Percentiles rank a stretch among this genome's conserved stretches.
These are phyloP conservation scores for Emericellopsis atlantica DNA, from an alignment of 2,329 filamentous ascomycete species.

Conservation along the genomic window DNA sequence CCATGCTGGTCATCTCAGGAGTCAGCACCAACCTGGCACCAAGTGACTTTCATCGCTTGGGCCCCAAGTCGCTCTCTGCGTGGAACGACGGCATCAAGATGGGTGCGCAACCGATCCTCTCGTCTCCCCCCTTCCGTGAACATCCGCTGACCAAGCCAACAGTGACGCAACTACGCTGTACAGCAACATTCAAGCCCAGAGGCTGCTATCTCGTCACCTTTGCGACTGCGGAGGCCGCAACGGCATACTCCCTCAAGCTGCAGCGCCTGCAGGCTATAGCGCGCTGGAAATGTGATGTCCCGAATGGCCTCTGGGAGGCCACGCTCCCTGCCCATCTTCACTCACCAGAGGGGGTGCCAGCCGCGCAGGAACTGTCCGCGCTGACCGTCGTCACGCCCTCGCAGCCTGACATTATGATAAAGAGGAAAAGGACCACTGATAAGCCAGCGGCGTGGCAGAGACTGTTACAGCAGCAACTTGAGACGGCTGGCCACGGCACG, in stretches of 20 bases:
- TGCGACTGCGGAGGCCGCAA: constrained; percentile 42
- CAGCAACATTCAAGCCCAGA: constrained; percentile 46
- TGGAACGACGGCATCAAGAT: constrained; percentile 54
- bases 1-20: constrained; percentile 43
- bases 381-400: constrained; percentile 12
- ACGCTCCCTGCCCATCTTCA: constrained; percentile 12
- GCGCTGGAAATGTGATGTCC: constrained; percentile 14
- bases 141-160: not conserved
- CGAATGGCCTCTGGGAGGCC: constrained; percentile 16
- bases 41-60: constrained; percentile 59
- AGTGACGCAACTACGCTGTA: constrained; percentile 54
- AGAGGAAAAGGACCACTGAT: not conserved
- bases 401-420: constrained; percentile 9
- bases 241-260: constrained; percentile 38
- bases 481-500: constrained; percentile 7
- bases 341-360: not conserved
- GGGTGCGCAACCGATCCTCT: constrained; percentile 19
- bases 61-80: constrained; percentile 50
- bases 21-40: constrained; percentile 47
- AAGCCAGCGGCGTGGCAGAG: not conserved
- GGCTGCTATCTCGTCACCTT: constrained; percentile 63
- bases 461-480: not conserved
- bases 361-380: not conserved
- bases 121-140: not conserved
- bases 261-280: constrained; percentile 18